Conservation (phyloP, 192 early-diverging fungal genomes). For the Powellomyces hirtus region DNA sequence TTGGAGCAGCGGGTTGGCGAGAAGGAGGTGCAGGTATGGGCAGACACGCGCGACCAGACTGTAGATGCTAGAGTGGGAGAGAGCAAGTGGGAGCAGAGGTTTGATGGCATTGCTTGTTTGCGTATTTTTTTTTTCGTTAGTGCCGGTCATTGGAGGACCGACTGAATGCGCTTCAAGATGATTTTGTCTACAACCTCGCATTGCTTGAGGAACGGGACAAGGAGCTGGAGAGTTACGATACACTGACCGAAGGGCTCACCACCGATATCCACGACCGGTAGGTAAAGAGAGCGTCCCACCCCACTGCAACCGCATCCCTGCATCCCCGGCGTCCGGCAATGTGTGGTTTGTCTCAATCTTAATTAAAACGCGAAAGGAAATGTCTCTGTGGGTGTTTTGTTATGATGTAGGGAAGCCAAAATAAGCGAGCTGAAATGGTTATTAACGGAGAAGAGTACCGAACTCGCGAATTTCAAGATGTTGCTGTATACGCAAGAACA, state of each 20-base stretch:
- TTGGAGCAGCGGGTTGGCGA: slow-evolving; percentile 16
- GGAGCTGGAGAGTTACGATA: slow-evolving; percentile 37
- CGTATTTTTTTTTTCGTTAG: too few species aligned
- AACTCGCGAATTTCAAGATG: slow-evolving; percentile 21
- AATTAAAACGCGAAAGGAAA: too few species aligned
- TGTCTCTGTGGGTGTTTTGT: too few species aligned
- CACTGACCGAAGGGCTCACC: slow-evolving; percentile 16
- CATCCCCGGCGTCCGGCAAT: too few species aligned
- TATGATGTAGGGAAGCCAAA: slow-evolving; percentile 27
- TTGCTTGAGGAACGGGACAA: slow-evolving; percentile 40
- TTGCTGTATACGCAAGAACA: slow-evolving; percentile 37
- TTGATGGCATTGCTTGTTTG: too few species aligned
- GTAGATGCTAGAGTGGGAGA: too few species aligned
- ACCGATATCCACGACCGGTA: slow-evolving; percentile 32
- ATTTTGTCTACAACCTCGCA: slow-evolving; percentile 41
- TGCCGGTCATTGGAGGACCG: slow-evolving; percentile 1
- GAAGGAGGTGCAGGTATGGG: slow-evolving; percentile 10
- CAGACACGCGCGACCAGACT: too few species aligned
- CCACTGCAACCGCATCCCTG: too few species aligned
- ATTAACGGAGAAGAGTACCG: slow-evolving; percentile 26
- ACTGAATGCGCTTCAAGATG: slow-evolving; percentile 26
- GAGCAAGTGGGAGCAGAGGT: too few species aligned
- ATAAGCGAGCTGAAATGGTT: slow-evolving; percentile 34
- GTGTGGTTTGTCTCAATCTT: too few species aligned
- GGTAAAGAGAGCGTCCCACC: too few species aligned